Evolutionary conservation across 2,329 filamentous ascomycete species (phyloP).

Genomic region (Fusarium solani-melongenae): DNA sequence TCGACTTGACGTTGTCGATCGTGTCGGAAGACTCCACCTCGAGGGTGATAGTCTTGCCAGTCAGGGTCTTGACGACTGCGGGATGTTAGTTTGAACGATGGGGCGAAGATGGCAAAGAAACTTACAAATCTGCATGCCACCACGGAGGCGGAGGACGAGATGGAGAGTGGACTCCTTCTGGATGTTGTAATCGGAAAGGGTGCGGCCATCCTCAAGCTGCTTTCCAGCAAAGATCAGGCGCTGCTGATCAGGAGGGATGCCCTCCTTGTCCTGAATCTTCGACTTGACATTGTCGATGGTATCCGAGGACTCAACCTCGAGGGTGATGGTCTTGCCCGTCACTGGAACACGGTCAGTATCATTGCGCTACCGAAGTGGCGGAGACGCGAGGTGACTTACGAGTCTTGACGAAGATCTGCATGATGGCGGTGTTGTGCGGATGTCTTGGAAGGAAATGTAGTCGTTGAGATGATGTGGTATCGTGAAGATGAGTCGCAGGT

Average conservation of each 20-base stretch:
- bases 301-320: slow-evolving; percentile 86
- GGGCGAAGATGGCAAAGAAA: slow-evolving; percentile 12
- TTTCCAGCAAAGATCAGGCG: slow-evolving; percentile 96
- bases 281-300: slow-evolving; percentile 98
- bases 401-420: slow-evolving; percentile 99
- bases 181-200: slow-evolving; percentile 67
- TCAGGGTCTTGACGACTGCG: slow-evolving; percentile 80
- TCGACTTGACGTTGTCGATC: slow-evolving; percentile 96
- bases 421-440: slow-evolving; percentile 60
- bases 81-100: slow-evolving; percentile 24
- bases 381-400: slow-evolving; percentile 66
- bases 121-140: slow-evolving; percentile 75
- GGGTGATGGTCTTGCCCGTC: slow-evolving; percentile 72
- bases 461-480: slow-evolving; percentile 19
- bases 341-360: slow-evolving; percentile 55
- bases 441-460: slow-evolving; percentile 36
- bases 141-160: slow-evolving; percentile 77
- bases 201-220: slow-evolving; percentile 89
- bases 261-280: slow-evolving; percentile 99
- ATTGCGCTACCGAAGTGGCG: neutral
- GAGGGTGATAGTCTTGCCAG: slow-evolving; percentile 93
- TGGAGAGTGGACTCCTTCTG: slow-evolving; percentile 77
- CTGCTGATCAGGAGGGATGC: slow-evolving; percentile 95
- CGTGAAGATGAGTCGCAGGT: slow-evolving; percentile 17
- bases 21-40: slow-evolving; percentile 91